These are phyloP conservation scores for Pseudogymnoascus sp. DNA, from an alignment of 2,329 filamentous ascomycete genomes.

Conservation along the genomic window DNA sequence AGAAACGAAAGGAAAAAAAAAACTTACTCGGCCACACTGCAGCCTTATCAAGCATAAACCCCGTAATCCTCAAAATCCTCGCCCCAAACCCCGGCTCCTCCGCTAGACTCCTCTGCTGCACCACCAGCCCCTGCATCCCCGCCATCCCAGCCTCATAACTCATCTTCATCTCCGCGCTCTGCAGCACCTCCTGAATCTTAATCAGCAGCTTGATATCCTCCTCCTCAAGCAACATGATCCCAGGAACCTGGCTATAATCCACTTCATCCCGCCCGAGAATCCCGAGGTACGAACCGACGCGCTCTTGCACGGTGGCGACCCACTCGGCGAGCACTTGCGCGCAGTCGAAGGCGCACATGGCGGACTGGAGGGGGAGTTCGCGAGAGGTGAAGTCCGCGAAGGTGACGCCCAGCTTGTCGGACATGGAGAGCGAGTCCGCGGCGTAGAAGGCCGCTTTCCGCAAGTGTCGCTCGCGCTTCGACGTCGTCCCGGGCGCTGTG, in stretches of 20 bases:
- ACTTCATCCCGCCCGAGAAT: constrained; percentile 76
- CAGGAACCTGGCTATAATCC: constrained; percentile 71
- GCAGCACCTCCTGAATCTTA: constrained; percentile 73
- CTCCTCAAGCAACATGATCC: constrained; percentile 82
- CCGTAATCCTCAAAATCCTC: constrained; percentile 75
- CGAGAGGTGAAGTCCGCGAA: constrained; percentile 77
- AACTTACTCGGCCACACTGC: constrained; percentile 83
- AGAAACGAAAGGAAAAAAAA: background rate
- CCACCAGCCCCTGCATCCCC: constrained; percentile 41
- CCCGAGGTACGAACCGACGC: constrained; percentile 82
- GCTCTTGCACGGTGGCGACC: constrained; percentile 86
- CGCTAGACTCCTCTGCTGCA: constrained; percentile 45
- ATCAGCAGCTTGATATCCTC: constrained; percentile 80
- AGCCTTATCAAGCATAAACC: constrained; percentile 79
- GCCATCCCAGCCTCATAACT: constrained; percentile 47
- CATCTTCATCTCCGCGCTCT: constrained; percentile 72
- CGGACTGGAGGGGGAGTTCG: constrained; percentile 81
- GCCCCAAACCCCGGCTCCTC: constrained; percentile 69
- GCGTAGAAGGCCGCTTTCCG: constrained; percentile 95
- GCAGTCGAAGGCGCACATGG: constrained; percentile 89
- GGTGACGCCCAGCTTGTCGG: constrained; percentile 75
- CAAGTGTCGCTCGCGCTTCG: constrained; percentile 76
- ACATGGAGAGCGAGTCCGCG: constrained; percentile 81
- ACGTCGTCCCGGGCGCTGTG: constrained; percentile 37
- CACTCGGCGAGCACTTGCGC: constrained; percentile 91